Percentiles rank a stretch among this genome's conserved stretches.
Conservation (phyloP, 2,329 filamentous ascomycete species). For the Akanthomyces lecanii region DNA sequence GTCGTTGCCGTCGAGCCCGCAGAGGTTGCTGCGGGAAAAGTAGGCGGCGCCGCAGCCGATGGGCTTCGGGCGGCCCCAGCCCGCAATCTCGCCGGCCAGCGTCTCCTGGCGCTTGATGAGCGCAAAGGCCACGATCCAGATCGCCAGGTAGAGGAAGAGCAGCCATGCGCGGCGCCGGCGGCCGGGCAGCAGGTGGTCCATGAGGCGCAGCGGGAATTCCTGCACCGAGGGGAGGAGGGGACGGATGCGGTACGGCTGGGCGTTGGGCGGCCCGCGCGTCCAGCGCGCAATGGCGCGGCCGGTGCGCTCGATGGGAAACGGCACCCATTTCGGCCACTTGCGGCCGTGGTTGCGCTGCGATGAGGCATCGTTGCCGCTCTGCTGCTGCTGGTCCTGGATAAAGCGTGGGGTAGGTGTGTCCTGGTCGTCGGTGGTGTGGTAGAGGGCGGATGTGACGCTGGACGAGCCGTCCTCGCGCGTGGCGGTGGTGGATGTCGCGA, state of each 20-base stretch:
- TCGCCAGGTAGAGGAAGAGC: constrained; percentile 54
- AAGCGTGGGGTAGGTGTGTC: constrained; percentile 53
- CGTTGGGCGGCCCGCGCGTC: constrained; percentile 53
- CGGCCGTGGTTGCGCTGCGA: constrained; percentile 23
- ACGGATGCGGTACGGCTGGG: constrained; percentile 45
- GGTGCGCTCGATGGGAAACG: constrained; percentile 49
- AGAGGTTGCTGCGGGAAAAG: constrained; percentile 67
- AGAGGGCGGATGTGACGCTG: constrained; percentile 20
- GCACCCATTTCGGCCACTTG: constrained; percentile 55
- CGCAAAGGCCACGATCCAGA: constrained; percentile 67
- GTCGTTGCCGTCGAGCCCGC: constrained; percentile 68
- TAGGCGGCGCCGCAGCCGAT: constrained; percentile 66
- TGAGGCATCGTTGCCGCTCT: not conserved
- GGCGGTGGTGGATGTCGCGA: constrained; percentile 8
- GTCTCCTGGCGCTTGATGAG: constrained; percentile 64
- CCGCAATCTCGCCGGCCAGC: constrained; percentile 56
- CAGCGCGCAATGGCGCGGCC: constrained; percentile 42
- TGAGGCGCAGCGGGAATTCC: constrained; percentile 57
- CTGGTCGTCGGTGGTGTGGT: constrained; percentile 17
- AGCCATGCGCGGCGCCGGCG: constrained; percentile 55
- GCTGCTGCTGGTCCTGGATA: constrained; percentile 47
- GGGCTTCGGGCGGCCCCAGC: constrained; percentile 61
- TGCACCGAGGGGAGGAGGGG: constrained; percentile 65
- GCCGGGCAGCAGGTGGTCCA: constrained; percentile 60
- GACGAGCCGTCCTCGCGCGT: constrained; percentile 10